phyloP scores from a whole-genome alignment of 2,329 filamentous ascomycete species.

The Microsporum ferrugineum region DNA sequence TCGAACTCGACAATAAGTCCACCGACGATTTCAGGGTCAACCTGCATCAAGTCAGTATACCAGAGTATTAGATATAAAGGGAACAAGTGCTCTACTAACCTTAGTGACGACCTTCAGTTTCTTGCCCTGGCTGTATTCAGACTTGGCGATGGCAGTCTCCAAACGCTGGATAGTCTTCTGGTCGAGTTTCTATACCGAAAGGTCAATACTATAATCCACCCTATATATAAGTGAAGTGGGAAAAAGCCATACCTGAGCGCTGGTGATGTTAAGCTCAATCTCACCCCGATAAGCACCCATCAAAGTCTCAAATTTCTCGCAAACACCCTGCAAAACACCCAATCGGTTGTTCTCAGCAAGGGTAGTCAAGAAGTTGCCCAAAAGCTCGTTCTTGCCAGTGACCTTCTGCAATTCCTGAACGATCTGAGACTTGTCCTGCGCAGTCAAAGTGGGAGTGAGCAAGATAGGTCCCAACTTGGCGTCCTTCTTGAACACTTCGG shows the following conservation, averaged over 20 bases:
- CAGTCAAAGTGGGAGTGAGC: constrained; percentile 64
- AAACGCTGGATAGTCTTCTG: constrained; percentile 73
- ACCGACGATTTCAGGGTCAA: constrained; percentile 89
- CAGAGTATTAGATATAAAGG: background rate
- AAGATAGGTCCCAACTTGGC: constrained; percentile 68
- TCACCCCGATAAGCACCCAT: constrained; percentile 86
- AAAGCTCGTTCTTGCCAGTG: constrained; percentile 62
- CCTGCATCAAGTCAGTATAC: constrained; percentile 38
- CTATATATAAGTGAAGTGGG: background rate
- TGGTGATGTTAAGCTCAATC: constrained; percentile 85
- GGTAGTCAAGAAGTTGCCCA: constrained; percentile 87
- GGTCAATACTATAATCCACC: background rate
- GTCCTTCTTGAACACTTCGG: constrained; percentile 66
- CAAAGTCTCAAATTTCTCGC: constrained; percentile 73
- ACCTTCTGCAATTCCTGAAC: constrained; percentile 80
- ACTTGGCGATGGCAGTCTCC: constrained; percentile 81
- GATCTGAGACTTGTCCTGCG: constrained; percentile 73
- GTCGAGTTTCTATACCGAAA: constrained; percentile 59
- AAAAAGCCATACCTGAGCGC: constrained; percentile 60
- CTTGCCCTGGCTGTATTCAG: constrained; percentile 79
- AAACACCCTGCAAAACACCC: constrained; percentile 66
- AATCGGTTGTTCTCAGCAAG: constrained; percentile 96
- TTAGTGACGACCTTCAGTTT: constrained; percentile 95
- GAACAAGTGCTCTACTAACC: constrained; percentile 38
- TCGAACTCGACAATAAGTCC: constrained; percentile 93